Conservation (phyloP, 805 yeast species). For the Nakazawaea sp. region DNA sequence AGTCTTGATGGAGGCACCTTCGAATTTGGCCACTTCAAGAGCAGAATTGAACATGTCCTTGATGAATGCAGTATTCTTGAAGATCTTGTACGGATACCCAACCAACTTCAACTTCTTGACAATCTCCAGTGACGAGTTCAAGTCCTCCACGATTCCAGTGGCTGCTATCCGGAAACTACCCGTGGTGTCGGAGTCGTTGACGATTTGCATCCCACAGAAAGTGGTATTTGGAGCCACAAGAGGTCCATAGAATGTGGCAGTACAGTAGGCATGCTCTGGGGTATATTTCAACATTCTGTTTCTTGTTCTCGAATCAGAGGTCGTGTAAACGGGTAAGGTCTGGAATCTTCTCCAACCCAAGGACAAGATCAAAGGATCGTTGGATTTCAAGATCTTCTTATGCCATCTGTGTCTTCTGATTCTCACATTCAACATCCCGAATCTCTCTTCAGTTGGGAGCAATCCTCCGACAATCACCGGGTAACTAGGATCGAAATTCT, state of each 20-base stretch:
- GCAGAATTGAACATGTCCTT: slow-evolving; percentile 93
- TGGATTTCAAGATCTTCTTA: slow-evolving; percentile 88
- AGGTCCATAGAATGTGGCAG: slow-evolving; percentile 95
- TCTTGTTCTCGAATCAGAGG: slow-evolving; percentile 95
- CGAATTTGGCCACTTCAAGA: slow-evolving; percentile 94
- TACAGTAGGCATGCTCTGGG: slow-evolving; percentile 96
- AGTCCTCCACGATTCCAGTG: slow-evolving; percentile 92
- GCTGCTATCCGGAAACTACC: slow-evolving; percentile 94
- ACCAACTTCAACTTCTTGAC: slow-evolving; percentile 94
- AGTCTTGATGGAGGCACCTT: slow-evolving; percentile 94
- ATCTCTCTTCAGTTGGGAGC: slow-evolving; percentile 82
- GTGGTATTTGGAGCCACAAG: slow-evolving; percentile 96
- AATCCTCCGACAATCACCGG: slow-evolving; percentile 91
- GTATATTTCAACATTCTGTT: slow-evolving; percentile 97
- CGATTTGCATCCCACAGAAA: slow-evolving; percentile 89
- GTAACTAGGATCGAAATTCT: slow-evolving; percentile 75
- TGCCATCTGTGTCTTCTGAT: slow-evolving; percentile 99
- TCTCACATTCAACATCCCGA: slow-evolving; percentile 89
- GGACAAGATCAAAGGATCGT: slow-evolving; percentile 90
- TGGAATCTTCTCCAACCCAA: slow-evolving; percentile 99
- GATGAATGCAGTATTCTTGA: slow-evolving; percentile 93
- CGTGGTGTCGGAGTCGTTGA: slow-evolving; percentile 76
- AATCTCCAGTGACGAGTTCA: slow-evolving; percentile 83
- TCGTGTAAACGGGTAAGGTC: slow-evolving; percentile 90
- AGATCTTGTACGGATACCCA: slow-evolving; percentile 90